Percentiles rank a stretch among this genome's conserved stretches.
Conservation (phyloP, 768 basidiomycete species). For the Hericium erinaceus region DNA sequence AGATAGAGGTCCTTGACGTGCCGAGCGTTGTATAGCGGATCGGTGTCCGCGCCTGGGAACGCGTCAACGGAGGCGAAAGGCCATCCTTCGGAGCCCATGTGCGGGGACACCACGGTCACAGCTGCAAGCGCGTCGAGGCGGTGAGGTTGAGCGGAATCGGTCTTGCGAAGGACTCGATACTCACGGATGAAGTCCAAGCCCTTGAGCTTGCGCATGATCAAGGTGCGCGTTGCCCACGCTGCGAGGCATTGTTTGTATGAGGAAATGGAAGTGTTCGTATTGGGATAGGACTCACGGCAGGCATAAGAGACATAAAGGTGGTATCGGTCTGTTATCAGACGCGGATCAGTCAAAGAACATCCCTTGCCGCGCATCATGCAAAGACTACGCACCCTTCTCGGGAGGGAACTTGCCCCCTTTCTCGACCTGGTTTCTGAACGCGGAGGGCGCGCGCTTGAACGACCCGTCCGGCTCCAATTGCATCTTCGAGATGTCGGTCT, state of each 20-base stretch:
- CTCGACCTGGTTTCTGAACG: slow-evolving; percentile 48
- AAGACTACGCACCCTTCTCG: slow-evolving; percentile 51
- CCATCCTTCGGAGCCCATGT: slow-evolving; percentile 81
- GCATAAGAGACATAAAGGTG: slow-evolving; percentile 84
- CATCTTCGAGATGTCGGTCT: slow-evolving; percentile 47
- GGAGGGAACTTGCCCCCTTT: slow-evolving; percentile 57
- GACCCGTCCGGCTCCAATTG: slow-evolving; percentile 51
- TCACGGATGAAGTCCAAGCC: slow-evolving; percentile 77
- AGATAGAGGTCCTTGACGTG: slow-evolving; percentile 85
- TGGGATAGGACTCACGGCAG: slow-evolving; percentile 69
- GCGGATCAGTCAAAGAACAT: background rate
- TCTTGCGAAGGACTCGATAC: slow-evolving; percentile 18
- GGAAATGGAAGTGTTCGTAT: too few relatives aligned
- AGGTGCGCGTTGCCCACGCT: slow-evolving; percentile 92
- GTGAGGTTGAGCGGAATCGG: too few relatives aligned
- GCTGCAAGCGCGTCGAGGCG: slow-evolving; percentile 29
- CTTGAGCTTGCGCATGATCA: slow-evolving; percentile 87
- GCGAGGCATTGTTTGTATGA: slow-evolving; percentile 3
- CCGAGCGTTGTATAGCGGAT: slow-evolving; percentile 58
- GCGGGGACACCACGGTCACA: slow-evolving; percentile 76
- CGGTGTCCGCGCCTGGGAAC: slow-evolving; percentile 66
- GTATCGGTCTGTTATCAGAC: slow-evolving; percentile 58
- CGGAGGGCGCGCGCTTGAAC: slow-evolving; percentile 47
- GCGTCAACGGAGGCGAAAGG: slow-evolving; percentile 64
- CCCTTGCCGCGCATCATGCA: background rate